Base-by-base conservation (phyloP, 2,329 filamentous ascomycete species). In the Tolypocladium endophyticum region DNA sequence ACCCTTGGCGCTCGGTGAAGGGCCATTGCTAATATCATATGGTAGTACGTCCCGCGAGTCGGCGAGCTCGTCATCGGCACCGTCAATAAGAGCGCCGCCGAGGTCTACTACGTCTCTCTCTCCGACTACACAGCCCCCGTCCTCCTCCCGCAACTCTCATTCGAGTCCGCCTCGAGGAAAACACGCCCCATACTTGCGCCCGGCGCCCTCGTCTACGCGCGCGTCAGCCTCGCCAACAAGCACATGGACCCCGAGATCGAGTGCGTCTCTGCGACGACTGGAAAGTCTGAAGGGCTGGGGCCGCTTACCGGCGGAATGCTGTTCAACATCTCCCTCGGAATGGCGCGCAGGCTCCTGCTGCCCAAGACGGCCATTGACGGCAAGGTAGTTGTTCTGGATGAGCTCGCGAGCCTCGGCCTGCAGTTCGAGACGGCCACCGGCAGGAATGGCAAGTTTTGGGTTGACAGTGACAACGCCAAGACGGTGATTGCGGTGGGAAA, bases 371-470 rank as follows among this genome's bases (percentile, higher is more conserved):
- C 78, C 18, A 80, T 84, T 57, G 79, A 83, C 58, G 88, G 87
- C 20, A 83, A 83, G 28, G 73, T 96, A 9, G 82, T 86, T 4
- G 81, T 97, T 33, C 74, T 97, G 60, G 90, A 96, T 63, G 89
- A 91, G 69, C 76, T 97, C 18, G 92, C 87, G 3, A 73, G 70
- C 3, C 86, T 87, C 60, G 93, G 90, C 58, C 74, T 96, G 18
- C 86, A 89, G 25, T 99, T 97, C 72, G 94, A 99, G 78, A 89
- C 95, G 61, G 93, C 93, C 0, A 89, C 96, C 11, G 94, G 94
- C 23, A 85, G 91, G 69, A 99, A 99, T 73, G 94, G 94, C 47
- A 87, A 85, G 72, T 83, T 97, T 28, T 97, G 94, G 92, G 89
- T 97, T 18, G 87, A 93, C 69, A 92, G 88, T 65, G 89, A 88